phyloP scores from a whole-genome alignment of 352 stramenopile genomes.

The Aphanomyces stellatus region DNA sequence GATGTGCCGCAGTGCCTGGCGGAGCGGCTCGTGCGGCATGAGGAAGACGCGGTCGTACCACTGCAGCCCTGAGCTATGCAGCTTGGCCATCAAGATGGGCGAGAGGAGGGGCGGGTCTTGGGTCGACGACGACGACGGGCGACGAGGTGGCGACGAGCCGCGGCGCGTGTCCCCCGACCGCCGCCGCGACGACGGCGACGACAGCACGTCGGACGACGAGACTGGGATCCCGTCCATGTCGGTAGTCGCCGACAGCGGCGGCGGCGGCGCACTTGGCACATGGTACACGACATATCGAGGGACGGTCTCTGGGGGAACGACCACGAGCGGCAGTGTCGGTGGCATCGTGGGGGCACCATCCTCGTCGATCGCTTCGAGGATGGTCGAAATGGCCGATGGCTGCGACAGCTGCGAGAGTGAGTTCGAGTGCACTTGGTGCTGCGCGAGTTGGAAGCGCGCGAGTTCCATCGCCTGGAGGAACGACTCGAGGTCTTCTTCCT shows the following conservation, averaged over 20 bases:
- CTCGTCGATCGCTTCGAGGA: not conserved
- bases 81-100: not conserved
- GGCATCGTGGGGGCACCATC: too few relatives aligned
- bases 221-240: too few relatives aligned
- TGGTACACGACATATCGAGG: too few relatives aligned
- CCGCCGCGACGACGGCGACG: not conserved
- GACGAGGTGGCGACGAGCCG: not conserved
- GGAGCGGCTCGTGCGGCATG: slow-evolving; percentile 4
- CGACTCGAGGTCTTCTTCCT: slow-evolving; percentile 1
- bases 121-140: not conserved
- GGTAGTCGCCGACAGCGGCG: too few relatives aligned
- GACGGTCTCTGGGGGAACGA: too few relatives aligned
- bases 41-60: slow-evolving; percentile 4
- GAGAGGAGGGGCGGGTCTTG: not conserved
- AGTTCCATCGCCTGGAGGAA: slow-evolving; percentile 11
- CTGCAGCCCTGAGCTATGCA: not conserved
- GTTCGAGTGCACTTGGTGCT: not conserved
- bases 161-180: not conserved
- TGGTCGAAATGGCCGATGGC: not conserved
- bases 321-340: too few relatives aligned
- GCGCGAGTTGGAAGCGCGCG: not conserved
- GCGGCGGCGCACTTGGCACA: too few relatives aligned
- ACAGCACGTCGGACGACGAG: not conserved
- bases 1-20: not conserved
- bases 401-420: not conserved